Percentiles rank a stretch among this genome's conserved stretches.
These are phyloP conservation scores for Gaeumannomyces sp. DNA, from an alignment of 2,329 filamentous ascomycete species.

Conservation along the genomic window DNA sequence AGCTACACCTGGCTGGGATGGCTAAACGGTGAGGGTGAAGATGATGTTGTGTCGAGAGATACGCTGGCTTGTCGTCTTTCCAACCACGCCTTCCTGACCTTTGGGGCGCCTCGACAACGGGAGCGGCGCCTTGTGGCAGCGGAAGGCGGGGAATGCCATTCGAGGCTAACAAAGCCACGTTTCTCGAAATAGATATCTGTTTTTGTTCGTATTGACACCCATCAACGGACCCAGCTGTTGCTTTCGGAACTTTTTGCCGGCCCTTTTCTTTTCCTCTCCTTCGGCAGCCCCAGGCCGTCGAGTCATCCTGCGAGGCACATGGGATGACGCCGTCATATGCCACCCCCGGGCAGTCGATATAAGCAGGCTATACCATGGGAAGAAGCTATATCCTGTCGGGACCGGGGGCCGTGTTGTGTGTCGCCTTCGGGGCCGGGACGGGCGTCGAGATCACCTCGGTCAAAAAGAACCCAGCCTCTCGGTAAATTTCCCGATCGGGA, in stretches of 20 bases:
- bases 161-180: neutral
- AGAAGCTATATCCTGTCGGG: too few relatives aligned
- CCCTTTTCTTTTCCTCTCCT: neutral
- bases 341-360: neutral
- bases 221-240: neutral
- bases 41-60: neutral
- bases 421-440: too few relatives aligned
- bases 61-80: neutral
- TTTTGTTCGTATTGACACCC: neutral
- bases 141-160: too few relatives aligned
- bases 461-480: neutral
- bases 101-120: too few relatives aligned
- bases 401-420: too few relatives aligned
- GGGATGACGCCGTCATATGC: neutral
- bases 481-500: neutral
- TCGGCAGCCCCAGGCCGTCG: too few relatives aligned
- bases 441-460: neutral
- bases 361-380: neutral
- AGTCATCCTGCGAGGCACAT: neutral
- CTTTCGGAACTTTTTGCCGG: neutral
- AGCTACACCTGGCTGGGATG: neutral
- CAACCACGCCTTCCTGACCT: neutral
- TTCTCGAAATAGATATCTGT: neutral
- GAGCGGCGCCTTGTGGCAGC: too few relatives aligned
- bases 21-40: neutral